Evolutionary conservation across 768 basidiomycete genomes (phyloP).

Genomic region (Phlebiopsis gigantea): DNA sequence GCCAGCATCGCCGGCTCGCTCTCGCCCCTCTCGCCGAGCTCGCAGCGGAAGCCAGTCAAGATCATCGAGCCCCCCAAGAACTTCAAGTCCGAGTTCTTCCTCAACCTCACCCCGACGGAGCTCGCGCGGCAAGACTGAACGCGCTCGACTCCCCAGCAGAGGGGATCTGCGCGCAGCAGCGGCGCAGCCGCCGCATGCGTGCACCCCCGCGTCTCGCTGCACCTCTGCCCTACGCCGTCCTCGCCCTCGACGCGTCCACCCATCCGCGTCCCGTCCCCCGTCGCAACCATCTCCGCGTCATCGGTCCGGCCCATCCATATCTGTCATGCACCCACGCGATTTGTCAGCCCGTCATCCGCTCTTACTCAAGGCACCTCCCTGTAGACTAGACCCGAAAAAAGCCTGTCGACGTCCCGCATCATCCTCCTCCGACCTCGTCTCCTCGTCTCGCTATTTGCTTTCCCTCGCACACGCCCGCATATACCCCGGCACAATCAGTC

Average conservation of each 20-base stretch:
- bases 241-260: background rate
- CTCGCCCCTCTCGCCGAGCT: conserved; percentile 7
- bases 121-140: conserved; percentile 61
- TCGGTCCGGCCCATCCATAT: background rate
- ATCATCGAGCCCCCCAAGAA: conserved; percentile 77
- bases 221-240: background rate
- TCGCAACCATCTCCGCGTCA: background rate
- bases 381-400: background rate
- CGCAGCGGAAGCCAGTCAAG: conserved; percentile 52
- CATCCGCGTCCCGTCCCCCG: background rate
- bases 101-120: conserved; percentile 81
- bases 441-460: background rate
- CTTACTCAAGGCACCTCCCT: background rate
- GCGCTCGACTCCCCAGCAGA: background rate
- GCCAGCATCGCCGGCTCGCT: conserved; percentile 45
- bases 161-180: background rate
- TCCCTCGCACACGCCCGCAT: background rate
- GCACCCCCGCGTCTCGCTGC: background rate
- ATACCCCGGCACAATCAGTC: background rate
- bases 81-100: conserved; percentile 62
- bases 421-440: background rate
- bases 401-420: too few species aligned
- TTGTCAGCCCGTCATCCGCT: background rate
- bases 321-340: background rate
- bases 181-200: background rate